Conservation (phyloP, 2,329 filamentous ascomycete species). For the Lasiodiplodia sp. region DNA sequence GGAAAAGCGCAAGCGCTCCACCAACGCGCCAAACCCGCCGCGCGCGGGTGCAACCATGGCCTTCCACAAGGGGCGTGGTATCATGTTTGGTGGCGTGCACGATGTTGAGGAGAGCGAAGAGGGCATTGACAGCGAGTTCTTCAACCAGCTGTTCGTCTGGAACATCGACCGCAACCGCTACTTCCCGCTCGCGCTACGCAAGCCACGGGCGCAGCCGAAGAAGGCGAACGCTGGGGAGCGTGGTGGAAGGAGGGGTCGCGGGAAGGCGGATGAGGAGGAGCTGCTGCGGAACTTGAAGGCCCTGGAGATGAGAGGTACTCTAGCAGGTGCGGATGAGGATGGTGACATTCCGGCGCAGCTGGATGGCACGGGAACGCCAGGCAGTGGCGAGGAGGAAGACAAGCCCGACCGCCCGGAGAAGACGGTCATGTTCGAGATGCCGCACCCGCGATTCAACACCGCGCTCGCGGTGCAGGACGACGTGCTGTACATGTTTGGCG, state of each 20-base stretch:
- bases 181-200: constrained; percentile 81
- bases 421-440: constrained; percentile 77
- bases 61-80: constrained; percentile 89
- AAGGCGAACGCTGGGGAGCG: constrained; percentile 63
- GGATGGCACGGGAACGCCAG: not conserved
- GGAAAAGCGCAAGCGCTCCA: constrained; percentile 92
- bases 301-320: constrained; percentile 75
- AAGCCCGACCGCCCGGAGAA: constrained; percentile 57
- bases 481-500: constrained; percentile 90
- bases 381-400: constrained; percentile 52
- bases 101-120: constrained; percentile 92
- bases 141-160: constrained; percentile 90
- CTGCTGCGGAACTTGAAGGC: constrained; percentile 85
- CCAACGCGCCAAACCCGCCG: constrained; percentile 82
- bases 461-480: constrained; percentile 92
- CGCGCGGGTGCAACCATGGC: constrained; percentile 93
- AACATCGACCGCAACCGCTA: constrained; percentile 95
- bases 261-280: constrained; percentile 91
- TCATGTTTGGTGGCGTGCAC: constrained; percentile 93
- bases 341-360: constrained; percentile 42
- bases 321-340: constrained; percentile 52
- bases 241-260: constrained; percentile 70
- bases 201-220: constrained; percentile 72
- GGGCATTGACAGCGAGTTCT: constrained; percentile 96
- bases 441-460: constrained; percentile 89